Conservation (phyloP, 495 filamentous ascomycete genomes). For the Apiosordaria backusii region DNA sequence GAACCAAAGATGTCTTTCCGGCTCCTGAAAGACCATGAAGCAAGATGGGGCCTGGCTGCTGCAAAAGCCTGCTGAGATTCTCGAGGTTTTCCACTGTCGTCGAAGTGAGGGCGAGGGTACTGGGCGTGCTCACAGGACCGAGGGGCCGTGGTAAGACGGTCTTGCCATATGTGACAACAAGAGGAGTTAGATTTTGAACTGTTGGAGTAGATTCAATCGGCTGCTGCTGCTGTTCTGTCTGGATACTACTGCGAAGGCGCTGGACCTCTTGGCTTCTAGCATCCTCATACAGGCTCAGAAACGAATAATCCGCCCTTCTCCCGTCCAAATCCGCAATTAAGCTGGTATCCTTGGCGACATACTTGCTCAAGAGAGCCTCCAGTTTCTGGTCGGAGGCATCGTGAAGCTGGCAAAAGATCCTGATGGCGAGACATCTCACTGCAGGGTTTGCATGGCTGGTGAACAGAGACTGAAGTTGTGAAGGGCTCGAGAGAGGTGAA, state of each 20-base stretch:
- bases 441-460: conserved; percentile 50
- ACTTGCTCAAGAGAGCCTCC: conserved; percentile 61
- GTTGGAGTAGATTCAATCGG: not conserved
- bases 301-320: conserved; percentile 73
- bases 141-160: conserved; percentile 65
- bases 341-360: conserved; percentile 56
- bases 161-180: conserved; percentile 50
- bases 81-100: conserved; percentile 69
- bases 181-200: conserved; percentile 38
- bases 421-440: conserved; percentile 76
- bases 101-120: conserved; percentile 64
- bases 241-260: conserved; percentile 40
- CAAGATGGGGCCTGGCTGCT: conserved; percentile 64
- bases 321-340: conserved; percentile 74
- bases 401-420: conserved; percentile 73
- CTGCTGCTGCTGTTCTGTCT: conserved; percentile 3
- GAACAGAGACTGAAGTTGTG: conserved; percentile 64
- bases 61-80: conserved; percentile 61
- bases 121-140: conserved; percentile 45
- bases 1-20: conserved; percentile 85
- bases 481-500: conserved; percentile 56
- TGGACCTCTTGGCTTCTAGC: conserved; percentile 42
- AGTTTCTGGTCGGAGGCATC: conserved; percentile 75
- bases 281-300: conserved; percentile 79
- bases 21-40: conserved; percentile 80